Evolutionary conservation across 1,139 yeast species (phyloP).

Genomic region (Debaryomycetaceae sp.): DNA sequence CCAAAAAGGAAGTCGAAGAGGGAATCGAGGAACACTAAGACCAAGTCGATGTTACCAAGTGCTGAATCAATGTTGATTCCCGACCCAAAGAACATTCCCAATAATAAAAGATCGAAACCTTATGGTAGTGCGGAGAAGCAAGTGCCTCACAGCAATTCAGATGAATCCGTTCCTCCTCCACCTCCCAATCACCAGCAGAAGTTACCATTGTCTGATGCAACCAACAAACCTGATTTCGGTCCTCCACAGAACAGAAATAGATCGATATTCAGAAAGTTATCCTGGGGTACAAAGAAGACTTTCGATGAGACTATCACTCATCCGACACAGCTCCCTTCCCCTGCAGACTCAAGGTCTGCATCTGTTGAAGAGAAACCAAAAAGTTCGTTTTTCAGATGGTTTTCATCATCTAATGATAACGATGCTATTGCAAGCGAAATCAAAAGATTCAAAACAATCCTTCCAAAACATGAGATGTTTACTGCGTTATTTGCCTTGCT

Average conservation of each 20-base stretch:
- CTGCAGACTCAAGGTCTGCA: slow-evolving; percentile 31
- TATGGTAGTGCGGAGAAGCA: background rate
- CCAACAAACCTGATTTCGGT: slow-evolving; percentile 20
- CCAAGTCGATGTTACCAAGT: slow-evolving; percentile 31
- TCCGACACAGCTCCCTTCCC: slow-evolving; percentile 34
- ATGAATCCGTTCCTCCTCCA: slow-evolving; percentile 10
- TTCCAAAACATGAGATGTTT: slow-evolving; percentile 55
- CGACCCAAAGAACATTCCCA: background rate
- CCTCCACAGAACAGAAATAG: slow-evolving; percentile 35
- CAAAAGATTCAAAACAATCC: slow-evolving; percentile 39
- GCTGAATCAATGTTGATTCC: slow-evolving; percentile 41
- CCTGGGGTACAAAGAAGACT: slow-evolving; percentile 50
- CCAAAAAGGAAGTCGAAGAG: slow-evolving; percentile 8
- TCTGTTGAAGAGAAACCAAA: slow-evolving; percentile 33
- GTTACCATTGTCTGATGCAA: slow-evolving; percentile 30
- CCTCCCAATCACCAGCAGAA: slow-evolving; percentile 24
- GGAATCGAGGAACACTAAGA: slow-evolving; percentile 9
- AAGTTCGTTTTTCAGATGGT: slow-evolving; percentile 40
- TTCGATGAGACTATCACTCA: slow-evolving; percentile 14
- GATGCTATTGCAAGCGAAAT: slow-evolving; percentile 26
- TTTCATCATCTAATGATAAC: slow-evolving; percentile 26
- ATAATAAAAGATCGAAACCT: background rate
- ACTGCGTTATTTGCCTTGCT: slow-evolving; percentile 63
- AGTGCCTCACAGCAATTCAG: slow-evolving; percentile 1
- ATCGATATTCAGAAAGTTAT: slow-evolving; percentile 62